These are phyloP conservation scores for Ustulina deusta DNA, from an alignment of 2,329 filamentous ascomycete genomes.

Conservation along the genomic window DNA sequence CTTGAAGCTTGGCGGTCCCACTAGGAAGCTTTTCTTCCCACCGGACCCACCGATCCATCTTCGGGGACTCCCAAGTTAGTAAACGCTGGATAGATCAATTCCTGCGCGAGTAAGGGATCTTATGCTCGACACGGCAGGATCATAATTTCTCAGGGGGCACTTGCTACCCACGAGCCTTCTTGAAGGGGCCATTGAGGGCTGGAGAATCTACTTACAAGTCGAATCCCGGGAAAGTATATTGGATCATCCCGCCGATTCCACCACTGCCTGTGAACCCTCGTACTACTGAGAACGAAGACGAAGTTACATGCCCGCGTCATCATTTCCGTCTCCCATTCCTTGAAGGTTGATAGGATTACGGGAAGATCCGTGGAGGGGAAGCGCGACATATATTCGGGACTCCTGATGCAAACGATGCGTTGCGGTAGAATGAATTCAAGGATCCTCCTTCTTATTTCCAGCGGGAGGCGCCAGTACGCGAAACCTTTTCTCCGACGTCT, in stretches of 20 bases:
- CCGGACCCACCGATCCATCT: constrained; percentile 12
- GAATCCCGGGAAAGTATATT: constrained; percentile 31
- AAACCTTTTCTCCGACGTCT: background rate
- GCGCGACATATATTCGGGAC: too few species aligned
- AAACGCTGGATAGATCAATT: too few species aligned
- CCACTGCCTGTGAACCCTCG: constrained; percentile 7
- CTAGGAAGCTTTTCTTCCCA: background rate
- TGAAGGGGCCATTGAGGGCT: too few species aligned
- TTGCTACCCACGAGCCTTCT: too few species aligned
- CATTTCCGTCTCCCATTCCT: constrained; percentile 3
- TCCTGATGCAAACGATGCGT: constrained; percentile 6
- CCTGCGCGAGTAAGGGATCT: too few species aligned
- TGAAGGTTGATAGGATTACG: background rate
- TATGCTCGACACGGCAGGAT: too few species aligned
- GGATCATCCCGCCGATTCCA: constrained; percentile 15
- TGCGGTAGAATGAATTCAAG: constrained; percentile 2
- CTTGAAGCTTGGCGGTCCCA: too few species aligned
- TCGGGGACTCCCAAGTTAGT: constrained; percentile 9
- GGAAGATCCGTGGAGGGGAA: background rate
- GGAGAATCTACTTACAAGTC: constrained; percentile 10
- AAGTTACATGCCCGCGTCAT: background rate
- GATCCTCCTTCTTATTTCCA: constrained; percentile 11
- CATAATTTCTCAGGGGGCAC: too few species aligned
- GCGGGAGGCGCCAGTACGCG: constrained; percentile 14
- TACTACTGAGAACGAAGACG: background rate